Conservation (phyloP, 2,329 filamentous ascomycete species). For the Trichoderma gracile region DNA sequence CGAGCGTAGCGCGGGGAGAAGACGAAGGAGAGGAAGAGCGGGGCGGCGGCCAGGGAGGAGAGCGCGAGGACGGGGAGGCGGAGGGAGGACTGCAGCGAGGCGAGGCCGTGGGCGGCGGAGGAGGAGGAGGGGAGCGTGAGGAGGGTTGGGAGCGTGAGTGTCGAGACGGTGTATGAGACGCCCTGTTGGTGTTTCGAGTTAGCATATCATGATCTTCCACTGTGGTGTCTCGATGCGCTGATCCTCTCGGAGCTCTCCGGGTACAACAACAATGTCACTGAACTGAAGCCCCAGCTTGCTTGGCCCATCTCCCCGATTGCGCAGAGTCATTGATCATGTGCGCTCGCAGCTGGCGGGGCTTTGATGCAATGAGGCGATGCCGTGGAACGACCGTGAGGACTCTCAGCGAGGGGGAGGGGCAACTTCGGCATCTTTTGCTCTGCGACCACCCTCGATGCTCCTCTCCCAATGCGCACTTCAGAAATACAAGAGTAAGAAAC, state of each 20-base stretch:
- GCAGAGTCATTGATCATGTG: background rate
- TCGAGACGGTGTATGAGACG: slow-evolving; percentile 80
- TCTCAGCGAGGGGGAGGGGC: slow-evolving; percentile 4
- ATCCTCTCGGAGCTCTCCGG: background rate
- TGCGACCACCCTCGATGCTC: too few relatives aligned
- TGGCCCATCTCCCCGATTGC: background rate
- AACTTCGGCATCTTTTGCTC: background rate
- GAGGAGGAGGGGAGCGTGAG: slow-evolving; percentile 76
- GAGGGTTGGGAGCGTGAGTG: slow-evolving; percentile 76
- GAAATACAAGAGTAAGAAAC: slow-evolving; percentile 38
- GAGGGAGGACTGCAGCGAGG: slow-evolving; percentile 63
- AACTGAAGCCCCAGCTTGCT: background rate
- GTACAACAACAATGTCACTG: background rate
- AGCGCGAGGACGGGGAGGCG: slow-evolving; percentile 67
- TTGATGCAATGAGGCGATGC: slow-evolving; percentile 5
- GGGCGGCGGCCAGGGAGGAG: slow-evolving; percentile 66
- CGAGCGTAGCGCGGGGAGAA: slow-evolving; percentile 72
- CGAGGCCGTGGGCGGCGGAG: slow-evolving; percentile 69
- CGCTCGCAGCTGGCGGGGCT: background rate
- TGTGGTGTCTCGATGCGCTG: too few relatives aligned
- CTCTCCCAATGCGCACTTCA: too few relatives aligned
- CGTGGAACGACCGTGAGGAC: background rate
- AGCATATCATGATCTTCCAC: background rate
- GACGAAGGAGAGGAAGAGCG: slow-evolving; percentile 75
- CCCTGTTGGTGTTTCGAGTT: slow-evolving; percentile 57